These are phyloP conservation scores for Nissolia schottii DNA, from an alignment of 306 rosid genomes.

Conservation along the genomic window DNA sequence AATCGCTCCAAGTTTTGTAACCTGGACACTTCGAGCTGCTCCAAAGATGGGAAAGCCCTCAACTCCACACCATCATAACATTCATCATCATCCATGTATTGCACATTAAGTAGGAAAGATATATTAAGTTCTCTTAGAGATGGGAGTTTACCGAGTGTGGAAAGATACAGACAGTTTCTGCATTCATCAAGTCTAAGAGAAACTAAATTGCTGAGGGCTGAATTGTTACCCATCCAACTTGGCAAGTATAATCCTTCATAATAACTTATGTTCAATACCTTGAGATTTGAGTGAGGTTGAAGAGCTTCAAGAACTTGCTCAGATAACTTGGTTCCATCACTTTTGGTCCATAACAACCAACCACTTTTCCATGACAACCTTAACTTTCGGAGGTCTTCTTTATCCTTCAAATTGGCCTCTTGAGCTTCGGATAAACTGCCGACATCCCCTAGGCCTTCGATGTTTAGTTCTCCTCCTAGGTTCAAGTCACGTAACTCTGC, in stretches of 20 bases:
- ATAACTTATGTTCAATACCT: rapidly evolving
- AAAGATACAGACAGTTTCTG: not conserved
- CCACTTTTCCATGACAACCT: not conserved
- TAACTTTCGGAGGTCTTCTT: not conserved
- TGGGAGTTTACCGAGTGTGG: not conserved
- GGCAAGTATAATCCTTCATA: not conserved
- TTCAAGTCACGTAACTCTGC: not conserved
- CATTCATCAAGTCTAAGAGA: not conserved
- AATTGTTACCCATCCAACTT: not conserved
- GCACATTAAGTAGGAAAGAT: too few relatives aligned
- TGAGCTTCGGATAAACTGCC: not conserved
- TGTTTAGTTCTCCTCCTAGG: not conserved
- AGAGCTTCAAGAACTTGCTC: not conserved
- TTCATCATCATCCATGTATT: not conserved
- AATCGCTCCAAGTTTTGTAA: too few relatives aligned
- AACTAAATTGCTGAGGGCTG: not conserved
- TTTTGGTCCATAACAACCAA: too few relatives aligned
- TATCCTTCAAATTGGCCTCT: not conserved
- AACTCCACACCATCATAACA: not conserved
- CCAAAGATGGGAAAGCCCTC: not conserved
- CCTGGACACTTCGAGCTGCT: too few relatives aligned
- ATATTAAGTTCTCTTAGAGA: not conserved
- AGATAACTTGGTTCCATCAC: not conserved
- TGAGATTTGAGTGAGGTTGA: not conserved
- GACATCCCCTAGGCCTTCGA: not conserved